phyloP scores from a whole-genome alignment of 192 early-diverging fungal species.

The Coemansia sp. region DNA sequence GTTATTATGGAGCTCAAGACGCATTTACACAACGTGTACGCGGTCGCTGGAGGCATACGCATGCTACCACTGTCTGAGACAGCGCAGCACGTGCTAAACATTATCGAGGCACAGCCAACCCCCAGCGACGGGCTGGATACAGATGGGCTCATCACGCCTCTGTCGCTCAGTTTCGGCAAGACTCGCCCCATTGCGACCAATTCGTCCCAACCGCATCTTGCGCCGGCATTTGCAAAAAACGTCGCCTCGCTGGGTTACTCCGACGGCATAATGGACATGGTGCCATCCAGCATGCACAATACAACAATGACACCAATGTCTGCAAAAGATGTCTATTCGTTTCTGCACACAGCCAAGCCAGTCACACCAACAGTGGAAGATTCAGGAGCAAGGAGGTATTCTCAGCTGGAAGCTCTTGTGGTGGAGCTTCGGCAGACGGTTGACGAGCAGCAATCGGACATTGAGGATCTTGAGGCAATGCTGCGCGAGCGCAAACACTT shows the following conservation, averaged over 20 bases:
- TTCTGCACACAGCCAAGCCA: not conserved
- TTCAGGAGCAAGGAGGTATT: not conserved
- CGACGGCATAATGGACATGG: not conserved
- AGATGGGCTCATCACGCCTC: not conserved
- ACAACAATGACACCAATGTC: conserved; percentile 15
- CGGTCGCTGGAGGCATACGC: conserved; percentile 25
- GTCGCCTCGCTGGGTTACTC: not conserved
- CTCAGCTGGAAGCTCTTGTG: conserved; percentile 3
- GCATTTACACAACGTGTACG: conserved; percentile 30
- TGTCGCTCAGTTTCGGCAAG: not conserved
- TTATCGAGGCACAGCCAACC: not conserved
- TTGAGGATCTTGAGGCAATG: conserved; percentile 27
- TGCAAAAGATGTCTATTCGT: conserved; percentile 1
- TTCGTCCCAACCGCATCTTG: not conserved
- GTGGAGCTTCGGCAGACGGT: conserved; percentile 19
- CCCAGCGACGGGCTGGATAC: not conserved
- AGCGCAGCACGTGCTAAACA: conserved; percentile 6
- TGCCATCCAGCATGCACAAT: not conserved
- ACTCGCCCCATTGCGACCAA: not conserved
- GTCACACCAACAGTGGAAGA: not conserved
- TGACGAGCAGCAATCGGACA: conserved; percentile 27
- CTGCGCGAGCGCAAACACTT: conserved; percentile 23
- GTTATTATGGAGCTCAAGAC: conserved; percentile 21
- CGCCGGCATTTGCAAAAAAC: not conserved
- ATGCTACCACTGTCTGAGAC: conserved; percentile 21